These are phyloP conservation scores for Wolfiporia cocos DNA, from an alignment of 1,284 basidiomycete genomes.

Conservation along the genomic window DNA sequence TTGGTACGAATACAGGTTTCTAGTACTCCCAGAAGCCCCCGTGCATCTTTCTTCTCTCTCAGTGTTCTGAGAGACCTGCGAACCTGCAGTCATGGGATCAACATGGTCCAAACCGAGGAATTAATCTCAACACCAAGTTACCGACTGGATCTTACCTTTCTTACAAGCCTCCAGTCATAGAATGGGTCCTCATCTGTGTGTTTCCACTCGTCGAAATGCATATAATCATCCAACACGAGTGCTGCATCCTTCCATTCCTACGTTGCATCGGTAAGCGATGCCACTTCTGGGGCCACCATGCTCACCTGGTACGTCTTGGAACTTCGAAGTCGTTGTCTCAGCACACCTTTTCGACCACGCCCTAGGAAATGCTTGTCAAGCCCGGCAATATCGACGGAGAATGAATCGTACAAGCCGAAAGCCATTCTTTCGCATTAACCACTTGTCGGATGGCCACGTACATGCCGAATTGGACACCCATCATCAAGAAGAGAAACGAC, in stretches of 20 bases:
- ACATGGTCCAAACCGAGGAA: no score
- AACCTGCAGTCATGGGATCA: no score
- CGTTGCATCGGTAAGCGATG: slow-evolving; percentile 1
- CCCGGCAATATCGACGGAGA: no score
- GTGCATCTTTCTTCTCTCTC: slow-evolving; percentile 70
- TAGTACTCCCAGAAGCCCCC: slow-evolving; percentile 84
- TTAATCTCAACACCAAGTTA: neutral
- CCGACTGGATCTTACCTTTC: slow-evolving; percentile 43
- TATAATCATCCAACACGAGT: slow-evolving; percentile 70
- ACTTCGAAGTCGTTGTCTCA: slow-evolving; percentile 71
- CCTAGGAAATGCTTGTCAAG: slow-evolving; percentile 49
- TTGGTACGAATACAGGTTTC: slow-evolving; percentile 91
- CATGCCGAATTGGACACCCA: slow-evolving; percentile 79
- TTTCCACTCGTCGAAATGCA: slow-evolving; percentile 89
- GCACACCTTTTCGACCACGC: slow-evolving; percentile 77
- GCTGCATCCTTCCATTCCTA: slow-evolving; percentile 87
- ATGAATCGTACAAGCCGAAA: slow-evolving; percentile 85
- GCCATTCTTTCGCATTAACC: slow-evolving; percentile 90
- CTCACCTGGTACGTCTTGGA: slow-evolving; percentile 63
- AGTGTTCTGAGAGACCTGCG: slow-evolving; percentile 57
- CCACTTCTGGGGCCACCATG: neutral
- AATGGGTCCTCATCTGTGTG: slow-evolving; percentile 78
- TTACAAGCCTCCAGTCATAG: slow-evolving; percentile 84
- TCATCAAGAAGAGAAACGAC: slow-evolving; percentile 81
- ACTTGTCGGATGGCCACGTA: slow-evolving; percentile 88